Evolutionary conservation across 306 rosid genomes (phyloP).

Genomic region (Medicago lupulina): DNA sequence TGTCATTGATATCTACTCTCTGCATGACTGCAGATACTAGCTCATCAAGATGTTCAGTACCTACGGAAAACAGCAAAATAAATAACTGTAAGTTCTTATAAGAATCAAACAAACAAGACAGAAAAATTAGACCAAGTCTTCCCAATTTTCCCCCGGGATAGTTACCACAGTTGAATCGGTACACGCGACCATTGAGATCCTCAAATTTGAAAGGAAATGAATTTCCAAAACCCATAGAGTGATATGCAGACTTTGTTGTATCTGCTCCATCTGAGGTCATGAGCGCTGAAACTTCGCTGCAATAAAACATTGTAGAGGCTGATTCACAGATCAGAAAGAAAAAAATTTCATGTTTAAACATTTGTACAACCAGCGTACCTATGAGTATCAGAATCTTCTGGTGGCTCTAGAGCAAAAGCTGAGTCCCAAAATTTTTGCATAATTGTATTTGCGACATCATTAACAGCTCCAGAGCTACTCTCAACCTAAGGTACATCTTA

Average conservation of each 20-base stretch:
- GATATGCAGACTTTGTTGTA: constrained; percentile 54
- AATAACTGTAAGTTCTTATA: constrained; percentile 5
- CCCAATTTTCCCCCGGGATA: constrained; percentile 26
- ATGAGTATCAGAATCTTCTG: constrained; percentile 85
- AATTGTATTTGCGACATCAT: constrained; percentile 81
- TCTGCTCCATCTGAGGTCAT: constrained; percentile 76
- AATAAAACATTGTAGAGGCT: constrained; percentile 37
- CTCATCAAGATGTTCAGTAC: constrained; percentile 71
- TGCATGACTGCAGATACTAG: constrained; percentile 69
- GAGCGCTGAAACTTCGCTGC: constrained; percentile 81
- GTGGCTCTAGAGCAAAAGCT: constrained; percentile 78
- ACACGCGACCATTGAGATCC: constrained; percentile 80
- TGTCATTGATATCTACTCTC: constrained; percentile 59
- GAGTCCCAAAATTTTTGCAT: constrained; percentile 99
- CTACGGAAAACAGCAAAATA: constrained; percentile 50
- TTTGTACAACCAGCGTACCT: constrained; percentile 57
- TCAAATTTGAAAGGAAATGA: constrained; percentile 82
- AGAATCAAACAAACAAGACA: constrained; percentile 25
- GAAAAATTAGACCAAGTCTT: constrained; percentile 7
- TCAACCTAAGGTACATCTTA: constrained; percentile 61
- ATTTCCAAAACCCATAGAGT: constrained; percentile 70
- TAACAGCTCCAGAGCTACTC: constrained; percentile 75
- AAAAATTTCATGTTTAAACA: constrained; percentile 22
- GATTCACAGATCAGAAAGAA: constrained; percentile 32
- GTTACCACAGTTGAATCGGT: constrained; percentile 78